Evolutionary conservation across 1,139 yeast species (phyloP), one percentile per base, ranked within the genome.

Genomic region (Wickerhamiella pararugosa): DNA sequence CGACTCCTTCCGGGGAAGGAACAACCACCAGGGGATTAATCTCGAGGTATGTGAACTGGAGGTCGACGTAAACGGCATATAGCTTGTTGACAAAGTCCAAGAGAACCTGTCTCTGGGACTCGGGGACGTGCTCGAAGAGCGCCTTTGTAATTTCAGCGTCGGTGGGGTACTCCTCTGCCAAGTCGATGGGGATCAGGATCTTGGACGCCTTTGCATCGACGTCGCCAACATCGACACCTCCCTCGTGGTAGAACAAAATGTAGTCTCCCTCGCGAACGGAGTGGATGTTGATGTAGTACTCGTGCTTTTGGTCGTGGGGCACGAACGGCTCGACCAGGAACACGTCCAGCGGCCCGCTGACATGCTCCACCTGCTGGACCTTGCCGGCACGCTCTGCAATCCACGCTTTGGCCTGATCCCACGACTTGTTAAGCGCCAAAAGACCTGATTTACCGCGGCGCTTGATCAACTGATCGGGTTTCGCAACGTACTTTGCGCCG

Each of bases 221-320:
- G 46, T 66, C 71, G 41, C 70, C 70, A 31, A 66, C 71, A 44
- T 66, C 71, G 34, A 66, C 70, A 50, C 70, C 70, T 39, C 70
- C 70, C 52, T 66, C 71, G 53, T 66, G 69, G 56, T 66, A 66
- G 52, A 66, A 66, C 46, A 66, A 59, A 44, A 66, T 66, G 66
- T 66, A 63, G 58, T 66, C 70, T 31, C 70, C 70, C 50, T 66
- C 70, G 40, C 71, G 61, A 40, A 63, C 67, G 6, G 70, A 65
- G 62, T 66, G 64, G 52, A 66, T 66, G 57, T 66, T 66, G 55
- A 66, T 65, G 56, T 66, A 66, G 58, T 66, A 66, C 55, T 66
- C 70, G 48, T 62, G 64, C 49, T 63, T 51, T 54, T 65, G 68
- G 47, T 65, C 63, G 52, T 66, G 70, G 39, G 70, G 67, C 31